Percentiles rank a stretch among this genome's conserved stretches.
These are phyloP conservation scores for Xylaria sp. DNA, from an alignment of 2,329 filamentous ascomycete species.

Conservation along the genomic window DNA sequence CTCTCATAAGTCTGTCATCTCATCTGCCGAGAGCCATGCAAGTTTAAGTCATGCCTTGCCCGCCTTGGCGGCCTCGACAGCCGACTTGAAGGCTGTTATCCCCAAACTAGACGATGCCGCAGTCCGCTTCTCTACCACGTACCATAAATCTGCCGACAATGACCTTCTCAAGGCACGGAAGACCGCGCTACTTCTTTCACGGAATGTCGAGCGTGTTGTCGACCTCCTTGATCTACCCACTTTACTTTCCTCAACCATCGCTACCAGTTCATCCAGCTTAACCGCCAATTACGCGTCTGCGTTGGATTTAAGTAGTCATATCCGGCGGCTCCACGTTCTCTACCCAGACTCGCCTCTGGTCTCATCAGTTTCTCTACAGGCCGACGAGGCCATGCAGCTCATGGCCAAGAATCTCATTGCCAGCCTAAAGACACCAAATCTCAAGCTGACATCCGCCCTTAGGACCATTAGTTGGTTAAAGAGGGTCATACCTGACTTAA, in stretches of 20 bases:
- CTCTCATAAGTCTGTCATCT: conserved; percentile 85
- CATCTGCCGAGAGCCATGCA: conserved; percentile 81
- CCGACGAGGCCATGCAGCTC: conserved; percentile 86
- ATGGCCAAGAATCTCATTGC: conserved; percentile 87
- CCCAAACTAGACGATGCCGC: conserved; percentile 83
- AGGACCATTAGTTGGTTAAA: conserved; percentile 92
- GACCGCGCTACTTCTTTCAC: conserved; percentile 80
- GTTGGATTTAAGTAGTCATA: conserved; percentile 92
- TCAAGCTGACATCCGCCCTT: conserved; percentile 91
- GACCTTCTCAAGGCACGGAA: conserved; percentile 78
- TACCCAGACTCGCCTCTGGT: conserved; percentile 84
- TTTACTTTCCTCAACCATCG: conserved; percentile 82
- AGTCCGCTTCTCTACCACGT: conserved; percentile 82
- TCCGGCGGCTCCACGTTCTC: conserved; percentile 82
- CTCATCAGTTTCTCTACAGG: conserved; percentile 76
- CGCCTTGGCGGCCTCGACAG: conserved; percentile 70
- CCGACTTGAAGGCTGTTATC: conserved; percentile 75
- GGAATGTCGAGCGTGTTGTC: conserved; percentile 88
- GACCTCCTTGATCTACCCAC: conserved; percentile 92
- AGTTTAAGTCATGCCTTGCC: conserved; percentile 79
- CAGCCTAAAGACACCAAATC: conserved; percentile 76
- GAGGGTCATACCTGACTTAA: conserved; percentile 83
- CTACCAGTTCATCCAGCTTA: conserved; percentile 60
- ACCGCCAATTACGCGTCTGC: conserved; percentile 86
- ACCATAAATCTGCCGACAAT: conserved; percentile 77